Conservation (phyloP, 495 filamentous ascomycete species). For the Astrothelium subdiscretum region DNA sequence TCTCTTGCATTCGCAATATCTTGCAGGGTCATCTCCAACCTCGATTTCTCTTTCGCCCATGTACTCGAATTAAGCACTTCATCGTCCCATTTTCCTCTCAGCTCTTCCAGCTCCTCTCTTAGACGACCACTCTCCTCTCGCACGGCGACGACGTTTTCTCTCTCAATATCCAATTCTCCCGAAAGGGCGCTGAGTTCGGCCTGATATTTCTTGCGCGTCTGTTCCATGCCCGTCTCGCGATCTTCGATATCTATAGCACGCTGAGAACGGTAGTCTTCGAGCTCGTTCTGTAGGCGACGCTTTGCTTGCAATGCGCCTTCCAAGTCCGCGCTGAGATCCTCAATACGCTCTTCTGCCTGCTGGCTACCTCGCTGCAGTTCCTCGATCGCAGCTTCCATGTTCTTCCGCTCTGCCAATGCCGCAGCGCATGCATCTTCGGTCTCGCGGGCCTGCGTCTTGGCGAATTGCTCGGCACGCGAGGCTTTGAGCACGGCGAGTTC, state of each 20-base stretch:
- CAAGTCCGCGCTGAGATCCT: slow-evolving; percentile 84
- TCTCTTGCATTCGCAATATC: slow-evolving; percentile 83
- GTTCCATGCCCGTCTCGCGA: slow-evolving; percentile 91
- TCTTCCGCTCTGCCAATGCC: slow-evolving; percentile 84
- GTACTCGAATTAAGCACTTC: slow-evolving; percentile 95
- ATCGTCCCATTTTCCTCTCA: slow-evolving; percentile 95
- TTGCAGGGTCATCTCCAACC: slow-evolving; percentile 80
- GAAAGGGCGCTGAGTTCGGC: slow-evolving; percentile 78
- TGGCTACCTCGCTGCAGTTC: slow-evolving; percentile 85
- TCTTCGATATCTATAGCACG: slow-evolving; percentile 94
- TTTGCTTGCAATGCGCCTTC: slow-evolving; percentile 79
- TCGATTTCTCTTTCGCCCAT: slow-evolving; percentile 95
- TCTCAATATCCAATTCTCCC: slow-evolving; percentile 83
- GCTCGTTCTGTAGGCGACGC: slow-evolving; percentile 91
- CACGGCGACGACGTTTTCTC: slow-evolving; percentile 66
- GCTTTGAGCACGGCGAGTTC: slow-evolving; percentile 94
- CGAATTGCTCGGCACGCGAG: slow-evolving; percentile 82
- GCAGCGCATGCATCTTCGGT: slow-evolving; percentile 83
- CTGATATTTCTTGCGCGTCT: slow-evolving; percentile 96
- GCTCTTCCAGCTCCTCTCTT: slow-evolving; percentile 87
- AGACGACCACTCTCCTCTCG: slow-evolving; percentile 53
- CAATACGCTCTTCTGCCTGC: slow-evolving; percentile 77
- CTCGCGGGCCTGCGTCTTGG: slow-evolving; percentile 75
- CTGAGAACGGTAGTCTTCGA: slow-evolving; percentile 93
- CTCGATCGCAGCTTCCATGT: slow-evolving; percentile 78